Conservation (phyloP, 1,139 yeast species). For the Nakaseomyces delphensis region DNA sequence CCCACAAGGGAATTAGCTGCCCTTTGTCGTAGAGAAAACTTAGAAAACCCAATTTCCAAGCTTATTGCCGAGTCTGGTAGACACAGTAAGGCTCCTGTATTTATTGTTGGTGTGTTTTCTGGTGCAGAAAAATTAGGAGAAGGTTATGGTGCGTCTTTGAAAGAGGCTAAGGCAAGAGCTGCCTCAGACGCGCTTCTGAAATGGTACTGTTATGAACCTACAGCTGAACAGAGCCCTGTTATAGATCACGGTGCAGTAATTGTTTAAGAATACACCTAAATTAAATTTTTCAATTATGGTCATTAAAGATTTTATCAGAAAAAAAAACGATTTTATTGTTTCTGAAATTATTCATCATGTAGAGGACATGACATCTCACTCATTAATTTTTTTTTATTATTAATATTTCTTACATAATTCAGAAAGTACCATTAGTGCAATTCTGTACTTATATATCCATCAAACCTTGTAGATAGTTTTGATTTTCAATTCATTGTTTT, state of each 20-base stretch:
- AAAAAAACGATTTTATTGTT: too few species aligned
- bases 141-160: constrained; percentile 87
- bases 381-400: not conserved
- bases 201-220: constrained; percentile 85
- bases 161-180: constrained; percentile 88
- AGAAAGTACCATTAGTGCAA: not conserved
- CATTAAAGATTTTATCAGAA: not conserved
- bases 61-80: constrained; percentile 92
- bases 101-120: constrained; percentile 82
- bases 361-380: not conserved
- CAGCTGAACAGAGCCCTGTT: constrained; percentile 36
- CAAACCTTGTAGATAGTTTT: constrained; percentile 6
- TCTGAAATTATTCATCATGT: not conserved
- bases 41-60: constrained; percentile 69
- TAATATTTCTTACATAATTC: not conserved
- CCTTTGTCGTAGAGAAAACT: constrained; percentile 69
- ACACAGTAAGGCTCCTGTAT: constrained; percentile 72
- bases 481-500: constrained; percentile 1
- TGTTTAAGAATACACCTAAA: too few species aligned
- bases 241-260: constrained; percentile 39
- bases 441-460: constrained; percentile 4
- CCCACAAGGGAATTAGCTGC: constrained; percentile 81
- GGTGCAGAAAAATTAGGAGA: constrained; percentile 84
- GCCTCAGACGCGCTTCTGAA: constrained; percentile 84
- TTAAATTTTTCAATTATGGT: too few species aligned